Conservation (phyloP, 2,329 filamentous ascomycete genomes). For the Verticillium nubilum region DNA sequence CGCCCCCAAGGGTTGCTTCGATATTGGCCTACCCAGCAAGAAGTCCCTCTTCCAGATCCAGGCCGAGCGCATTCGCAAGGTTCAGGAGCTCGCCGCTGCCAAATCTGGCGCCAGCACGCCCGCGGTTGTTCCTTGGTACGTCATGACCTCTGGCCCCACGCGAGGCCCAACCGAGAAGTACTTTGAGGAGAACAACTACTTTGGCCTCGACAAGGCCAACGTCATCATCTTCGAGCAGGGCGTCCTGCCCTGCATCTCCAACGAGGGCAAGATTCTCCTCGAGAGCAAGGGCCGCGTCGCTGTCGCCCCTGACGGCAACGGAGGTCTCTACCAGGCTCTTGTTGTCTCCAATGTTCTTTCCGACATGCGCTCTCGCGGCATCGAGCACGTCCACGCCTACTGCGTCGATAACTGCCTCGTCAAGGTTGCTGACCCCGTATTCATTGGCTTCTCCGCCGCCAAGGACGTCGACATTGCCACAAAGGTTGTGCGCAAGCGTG, state of each 20-base stretch:
- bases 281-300: constrained; percentile 88
- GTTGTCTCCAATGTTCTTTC: constrained; percentile 72
- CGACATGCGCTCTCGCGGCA: constrained; percentile 83
- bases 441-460: constrained; percentile 86
- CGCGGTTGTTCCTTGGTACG: constrained; percentile 87
- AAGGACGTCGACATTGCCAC: constrained; percentile 93
- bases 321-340: constrained; percentile 91
- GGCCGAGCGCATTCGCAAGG: constrained; percentile 84
- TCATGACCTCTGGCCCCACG: constrained; percentile 98
- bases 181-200: constrained; percentile 86
- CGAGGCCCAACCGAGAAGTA: constrained; percentile 87
- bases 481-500: constrained; percentile 98
- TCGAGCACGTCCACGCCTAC: constrained; percentile 95
- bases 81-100: constrained; percentile 74
- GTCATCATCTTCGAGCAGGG: constrained; percentile 95
- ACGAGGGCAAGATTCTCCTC: constrained; percentile 94
- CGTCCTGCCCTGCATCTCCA: constrained; percentile 92
- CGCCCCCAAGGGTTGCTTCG: constrained; percentile 93
- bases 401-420: constrained; percentile 99
- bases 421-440: constrained; percentile 93
- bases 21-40: constrained; percentile 86
- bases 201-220: constrained; percentile 80
- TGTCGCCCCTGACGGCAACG: constrained; percentile 94
- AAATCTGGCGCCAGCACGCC: constrained; percentile 47
- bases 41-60: constrained; percentile 98